These are phyloP conservation scores for Geotrichum carabidarum DNA, from an alignment of 1,139 yeast species.

Conservation along the genomic window DNA sequence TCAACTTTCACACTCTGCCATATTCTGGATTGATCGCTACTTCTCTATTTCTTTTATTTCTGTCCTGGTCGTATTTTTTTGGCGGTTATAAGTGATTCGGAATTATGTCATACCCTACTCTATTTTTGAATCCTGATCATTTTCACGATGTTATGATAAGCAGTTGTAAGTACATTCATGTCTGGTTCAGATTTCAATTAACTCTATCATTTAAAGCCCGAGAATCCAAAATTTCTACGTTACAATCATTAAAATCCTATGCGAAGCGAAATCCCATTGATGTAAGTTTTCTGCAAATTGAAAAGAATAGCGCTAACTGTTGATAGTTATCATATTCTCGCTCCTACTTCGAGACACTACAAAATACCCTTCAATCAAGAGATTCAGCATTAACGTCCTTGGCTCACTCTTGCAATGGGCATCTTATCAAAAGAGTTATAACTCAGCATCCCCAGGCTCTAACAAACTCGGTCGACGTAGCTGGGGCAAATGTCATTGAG, in stretches of 20 bases:
- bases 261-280: constrained; percentile 65
- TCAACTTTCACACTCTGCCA: no score
- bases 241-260: constrained; percentile 57
- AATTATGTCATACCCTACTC: constrained; percentile 1
- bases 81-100: neutral
- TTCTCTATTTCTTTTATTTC: no score
- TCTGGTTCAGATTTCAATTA: neutral
- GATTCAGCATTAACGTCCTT: constrained; percentile 44
- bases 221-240: constrained; percentile 39
- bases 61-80: no score
- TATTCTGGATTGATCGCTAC: no score
- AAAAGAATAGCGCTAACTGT: constrained; percentile 37
- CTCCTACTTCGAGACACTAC: constrained; percentile 50
- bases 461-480: constrained; percentile 45
- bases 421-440: constrained; percentile 68
- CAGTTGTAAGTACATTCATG: neutral
- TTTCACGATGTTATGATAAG: constrained; percentile 3
- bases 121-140: constrained; percentile 6
- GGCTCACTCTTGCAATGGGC: constrained; percentile 67
- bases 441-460: constrained; percentile 63
- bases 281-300: constrained; percentile 33
- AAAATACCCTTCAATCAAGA: constrained; percentile 43
- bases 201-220: neutral
- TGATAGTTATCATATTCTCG: constrained; percentile 31
- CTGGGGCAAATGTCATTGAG: constrained; percentile 55